Conservation (phyloP, 208 protist genomes). For the Entamoeba histolytica region DNA sequence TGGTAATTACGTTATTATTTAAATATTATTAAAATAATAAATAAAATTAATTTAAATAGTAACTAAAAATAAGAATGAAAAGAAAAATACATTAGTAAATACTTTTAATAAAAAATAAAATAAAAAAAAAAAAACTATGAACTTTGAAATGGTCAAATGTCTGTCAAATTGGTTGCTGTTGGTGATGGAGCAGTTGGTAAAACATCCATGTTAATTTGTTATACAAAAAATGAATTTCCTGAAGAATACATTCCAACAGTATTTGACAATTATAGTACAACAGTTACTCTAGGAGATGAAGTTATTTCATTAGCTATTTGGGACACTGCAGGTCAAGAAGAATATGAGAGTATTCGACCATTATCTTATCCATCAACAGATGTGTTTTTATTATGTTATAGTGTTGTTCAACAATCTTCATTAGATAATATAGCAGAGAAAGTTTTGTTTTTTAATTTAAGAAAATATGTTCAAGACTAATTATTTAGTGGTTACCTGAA, state of each 20-base stretch:
- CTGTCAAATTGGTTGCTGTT: constrained; percentile 24
- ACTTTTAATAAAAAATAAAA: too few relatives aligned
- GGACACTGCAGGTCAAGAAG: constrained; percentile 31
- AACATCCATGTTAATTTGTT: constrained; percentile 10
- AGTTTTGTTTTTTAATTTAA: not conserved
- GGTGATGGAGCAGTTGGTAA: constrained; percentile 21
- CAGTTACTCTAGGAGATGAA: not conserved
- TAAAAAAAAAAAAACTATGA: too few relatives aligned
- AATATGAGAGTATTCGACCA: constrained; percentile 43
- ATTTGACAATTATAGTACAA: constrained; percentile 11
- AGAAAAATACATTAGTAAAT: too few relatives aligned
- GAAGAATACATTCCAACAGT: constrained; percentile 10
- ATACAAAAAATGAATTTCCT: constrained; percentile 12
- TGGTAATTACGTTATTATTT: too few relatives aligned
- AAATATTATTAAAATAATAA: too few relatives aligned
- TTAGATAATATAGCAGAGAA: constrained; percentile 48
- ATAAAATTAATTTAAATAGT: too few relatives aligned
- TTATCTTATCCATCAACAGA: constrained; percentile 40
- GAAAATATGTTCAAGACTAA: too few relatives aligned
- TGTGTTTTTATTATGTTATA: constrained; percentile 55
- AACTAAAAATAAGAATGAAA: too few relatives aligned
- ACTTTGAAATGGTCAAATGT: too few relatives aligned
- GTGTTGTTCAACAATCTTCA: constrained; percentile 34
- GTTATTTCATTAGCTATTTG: not conserved
- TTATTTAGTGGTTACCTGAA: constrained; percentile 25